These are phyloP conservation scores for Pseudocercospora musae DNA, from an alignment of 2,329 filamentous ascomycete species.

Conservation along the genomic window DNA sequence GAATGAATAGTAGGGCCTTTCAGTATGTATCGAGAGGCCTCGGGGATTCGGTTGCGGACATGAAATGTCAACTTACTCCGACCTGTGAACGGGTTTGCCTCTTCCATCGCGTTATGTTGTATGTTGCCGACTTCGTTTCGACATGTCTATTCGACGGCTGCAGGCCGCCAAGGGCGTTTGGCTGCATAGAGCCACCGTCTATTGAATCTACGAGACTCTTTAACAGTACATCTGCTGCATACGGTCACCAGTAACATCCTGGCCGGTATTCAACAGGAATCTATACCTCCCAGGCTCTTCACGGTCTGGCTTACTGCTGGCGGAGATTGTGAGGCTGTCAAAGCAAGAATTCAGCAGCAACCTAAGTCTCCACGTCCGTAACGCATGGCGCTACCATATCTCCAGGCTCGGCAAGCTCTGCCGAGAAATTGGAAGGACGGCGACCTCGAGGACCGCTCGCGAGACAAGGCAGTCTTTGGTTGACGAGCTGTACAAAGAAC, in stretches of 20 bases:
- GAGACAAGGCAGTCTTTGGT: slow-evolving; percentile 10
- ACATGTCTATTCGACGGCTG: no score
- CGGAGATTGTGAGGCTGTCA: slow-evolving; percentile 15
- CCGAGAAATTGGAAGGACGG: slow-evolving; percentile 9
- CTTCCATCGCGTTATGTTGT: no score
- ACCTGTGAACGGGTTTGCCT: no score
- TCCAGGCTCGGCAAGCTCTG: slow-evolving; percentile 19
- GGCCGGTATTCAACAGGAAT: slow-evolving; percentile 10
- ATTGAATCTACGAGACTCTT: neutral
- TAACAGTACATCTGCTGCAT: neutral
- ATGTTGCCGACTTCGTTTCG: no score
- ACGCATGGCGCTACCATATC: slow-evolving; percentile 19
- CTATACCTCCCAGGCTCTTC: slow-evolving; percentile 22
- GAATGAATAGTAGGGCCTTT: neutral
- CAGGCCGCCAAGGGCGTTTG: neutral
- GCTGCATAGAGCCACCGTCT: neutral
- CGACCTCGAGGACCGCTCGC: slow-evolving; percentile 1
- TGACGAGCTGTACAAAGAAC: slow-evolving; percentile 18
- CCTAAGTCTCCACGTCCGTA: slow-evolving; percentile 10
- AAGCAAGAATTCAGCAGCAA: slow-evolving; percentile 14
- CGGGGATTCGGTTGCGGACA: no score
- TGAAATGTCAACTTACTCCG: no score
- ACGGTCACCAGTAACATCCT: slow-evolving; percentile 20
- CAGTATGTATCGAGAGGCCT: no score
- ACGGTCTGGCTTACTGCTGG: slow-evolving; percentile 20